phyloP scores from a whole-genome alignment of 2,329 filamentous ascomycete species.

The Hypoxylon sp. region DNA sequence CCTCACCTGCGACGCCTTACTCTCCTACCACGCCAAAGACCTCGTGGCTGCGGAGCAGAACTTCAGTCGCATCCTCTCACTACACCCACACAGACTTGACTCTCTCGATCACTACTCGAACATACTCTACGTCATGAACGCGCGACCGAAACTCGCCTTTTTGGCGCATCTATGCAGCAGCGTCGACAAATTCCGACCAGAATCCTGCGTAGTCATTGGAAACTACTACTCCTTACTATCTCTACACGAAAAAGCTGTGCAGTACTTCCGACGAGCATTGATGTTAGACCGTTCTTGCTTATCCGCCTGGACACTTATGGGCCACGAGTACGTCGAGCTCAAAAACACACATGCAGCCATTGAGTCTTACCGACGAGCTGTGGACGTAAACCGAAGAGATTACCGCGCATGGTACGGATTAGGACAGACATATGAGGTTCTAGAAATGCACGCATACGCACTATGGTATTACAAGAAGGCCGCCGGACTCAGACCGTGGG shows the following conservation, averaged over 20 bases:
- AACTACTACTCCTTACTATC: slow-evolving; percentile 97
- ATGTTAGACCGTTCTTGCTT: slow-evolving; percentile 90
- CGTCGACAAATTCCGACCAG: slow-evolving; percentile 94
- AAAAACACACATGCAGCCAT: slow-evolving; percentile 99
- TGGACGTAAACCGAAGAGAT: slow-evolving; percentile 94
- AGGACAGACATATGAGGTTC: slow-evolving; percentile 94
- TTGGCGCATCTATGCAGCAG: slow-evolving; percentile 89
- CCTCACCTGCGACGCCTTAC: slow-evolving; percentile 85
- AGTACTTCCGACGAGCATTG: slow-evolving; percentile 94
- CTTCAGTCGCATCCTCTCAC: slow-evolving; percentile 82
- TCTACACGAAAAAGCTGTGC: slow-evolving; percentile 96
- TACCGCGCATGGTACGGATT: slow-evolving; percentile 98
- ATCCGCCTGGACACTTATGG: slow-evolving; percentile 98
- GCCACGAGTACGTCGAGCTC: slow-evolving; percentile 97
- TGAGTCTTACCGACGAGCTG: slow-evolving; percentile 92
- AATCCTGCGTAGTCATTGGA: slow-evolving; percentile 95
- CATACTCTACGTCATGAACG: slow-evolving; percentile 91
- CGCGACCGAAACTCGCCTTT: slow-evolving; percentile 89
- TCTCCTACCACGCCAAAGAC: slow-evolving; percentile 90
- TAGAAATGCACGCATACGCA: slow-evolving; percentile 98
- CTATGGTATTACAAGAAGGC: slow-evolving; percentile 98
- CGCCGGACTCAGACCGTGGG: slow-evolving; percentile 90
- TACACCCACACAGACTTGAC: slow-evolving; percentile 78
- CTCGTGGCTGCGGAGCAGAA: slow-evolving; percentile 72
- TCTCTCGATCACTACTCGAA: slow-evolving; percentile 96